phyloP scores from a whole-genome alignment of 352 stramenopile species.

The Phytophthora lateralis region DNA sequence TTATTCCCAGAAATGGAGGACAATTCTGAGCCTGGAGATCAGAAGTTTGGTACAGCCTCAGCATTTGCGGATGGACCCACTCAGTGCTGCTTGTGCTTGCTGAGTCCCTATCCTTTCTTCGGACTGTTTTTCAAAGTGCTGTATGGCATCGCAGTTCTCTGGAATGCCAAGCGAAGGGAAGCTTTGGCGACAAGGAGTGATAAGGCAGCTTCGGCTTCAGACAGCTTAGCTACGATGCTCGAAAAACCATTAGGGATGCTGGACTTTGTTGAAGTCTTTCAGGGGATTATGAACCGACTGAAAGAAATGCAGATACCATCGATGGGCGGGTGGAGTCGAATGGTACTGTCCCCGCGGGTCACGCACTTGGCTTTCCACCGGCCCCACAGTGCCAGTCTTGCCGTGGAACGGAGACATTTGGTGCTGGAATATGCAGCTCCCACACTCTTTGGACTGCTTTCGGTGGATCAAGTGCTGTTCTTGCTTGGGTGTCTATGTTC shows the following conservation, averaged over 20 bases:
- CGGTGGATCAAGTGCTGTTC: constrained; percentile 80
- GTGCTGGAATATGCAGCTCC: constrained; percentile 77
- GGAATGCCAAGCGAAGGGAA: constrained; percentile 59
- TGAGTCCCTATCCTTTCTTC: constrained; percentile 84
- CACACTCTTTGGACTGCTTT: constrained; percentile 73
- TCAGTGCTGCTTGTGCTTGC: constrained; percentile 77
- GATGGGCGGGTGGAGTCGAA: constrained; percentile 79
- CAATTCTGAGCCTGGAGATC: constrained; percentile 2
- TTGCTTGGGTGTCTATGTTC: constrained; percentile 77
- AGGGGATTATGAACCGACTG: constrained; percentile 62
- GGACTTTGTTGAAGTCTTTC: constrained; percentile 72
- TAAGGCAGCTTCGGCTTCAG: background rate
- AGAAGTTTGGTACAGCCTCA: constrained; percentile 1
- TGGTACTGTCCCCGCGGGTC: constrained; percentile 58
- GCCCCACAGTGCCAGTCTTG: constrained; percentile 64
- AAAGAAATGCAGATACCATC: constrained; percentile 65
- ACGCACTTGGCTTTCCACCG: constrained; percentile 80
- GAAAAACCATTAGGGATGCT: constrained; percentile 44
- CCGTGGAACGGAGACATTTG: constrained; percentile 59
- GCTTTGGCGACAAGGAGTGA: constrained; percentile 22
- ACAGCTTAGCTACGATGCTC: constrained; percentile 24
- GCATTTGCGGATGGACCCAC: constrained; percentile 23
- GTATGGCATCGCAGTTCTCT: constrained; percentile 74
- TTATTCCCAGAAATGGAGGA: constrained; percentile 61
- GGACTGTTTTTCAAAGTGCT: constrained; percentile 87